Conservation (phyloP, 495 filamentous ascomycete species). For the Neurospora sp. region DNA sequence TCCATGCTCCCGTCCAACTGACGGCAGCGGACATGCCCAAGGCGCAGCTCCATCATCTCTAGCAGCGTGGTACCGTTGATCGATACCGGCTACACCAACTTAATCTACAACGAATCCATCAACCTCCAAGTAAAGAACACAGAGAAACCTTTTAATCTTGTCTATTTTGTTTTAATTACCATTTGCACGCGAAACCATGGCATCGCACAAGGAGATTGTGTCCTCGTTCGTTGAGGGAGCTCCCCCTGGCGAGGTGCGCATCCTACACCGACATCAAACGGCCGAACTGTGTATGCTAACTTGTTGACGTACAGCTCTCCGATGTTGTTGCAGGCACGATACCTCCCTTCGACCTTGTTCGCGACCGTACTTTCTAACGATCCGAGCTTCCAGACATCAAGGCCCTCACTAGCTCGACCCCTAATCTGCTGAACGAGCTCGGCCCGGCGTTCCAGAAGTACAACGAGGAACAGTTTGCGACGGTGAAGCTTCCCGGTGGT, state of each 20-base stretch:
- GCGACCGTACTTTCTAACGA: constrained; percentile 1
- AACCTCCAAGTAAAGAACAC: background rate
- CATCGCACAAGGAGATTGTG: constrained; percentile 48
- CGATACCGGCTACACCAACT: background rate
- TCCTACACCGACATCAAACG: background rate
- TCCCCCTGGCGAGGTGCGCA: constrained; percentile 88
- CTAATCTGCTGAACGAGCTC: constrained; percentile 56
- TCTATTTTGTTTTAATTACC: background rate
- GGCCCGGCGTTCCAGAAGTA: constrained; percentile 83
- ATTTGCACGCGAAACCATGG: constrained; percentile 14
- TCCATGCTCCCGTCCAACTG: background rate
- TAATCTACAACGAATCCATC: background rate
- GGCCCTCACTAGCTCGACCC: constrained; percentile 61
- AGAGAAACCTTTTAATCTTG: background rate
- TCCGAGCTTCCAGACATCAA: constrained; percentile 64
- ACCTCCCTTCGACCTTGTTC: background rate
- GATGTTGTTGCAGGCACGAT: constrained; percentile 76
- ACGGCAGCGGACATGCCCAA: background rate
- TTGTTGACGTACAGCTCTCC: constrained; percentile 48
- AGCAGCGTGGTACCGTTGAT: background rate
- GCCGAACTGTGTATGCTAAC: constrained; percentile 10
- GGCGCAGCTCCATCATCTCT: background rate
- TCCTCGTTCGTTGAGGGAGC: constrained; percentile 90
- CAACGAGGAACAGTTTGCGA: constrained; percentile 87
- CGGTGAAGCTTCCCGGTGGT: constrained; percentile 78